Base-by-base conservation (phyloP, 805 yeast species). In the Schwanniomyces occidentalis region DNA sequence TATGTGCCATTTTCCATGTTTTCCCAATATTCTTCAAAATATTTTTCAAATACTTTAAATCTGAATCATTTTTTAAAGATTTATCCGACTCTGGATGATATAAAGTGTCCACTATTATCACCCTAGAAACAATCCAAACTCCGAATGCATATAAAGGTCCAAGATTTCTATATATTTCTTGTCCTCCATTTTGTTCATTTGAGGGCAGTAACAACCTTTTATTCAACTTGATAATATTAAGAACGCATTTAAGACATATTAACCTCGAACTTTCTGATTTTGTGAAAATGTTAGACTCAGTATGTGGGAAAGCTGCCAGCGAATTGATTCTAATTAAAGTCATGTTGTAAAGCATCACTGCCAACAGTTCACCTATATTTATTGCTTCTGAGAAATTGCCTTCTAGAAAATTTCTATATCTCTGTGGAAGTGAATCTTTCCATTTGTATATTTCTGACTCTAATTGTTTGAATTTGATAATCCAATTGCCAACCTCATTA, bases 91-190 rank as follows among this genome's bases (percentile, higher is more conserved):
- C 7, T n/a, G n/a, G n/a, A n/a, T n/a, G n/a, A n/a, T n/a, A n/a
- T n/a, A n/a, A n/a, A n/a, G n/a, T 17, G 9, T 18, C 30, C 8
- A 45, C 52, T 20, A 47, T 30, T 4, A 45, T 20, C 2, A 47
- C 40, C 31, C 52, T 35, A 2, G 44, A 48, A 35, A 43, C 31
- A 3, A 47, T 50, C 52, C 52, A 47, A 8, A 47, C 27, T 5
- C 44, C 27, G 34, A 47, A 47, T 2, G 50, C 45, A 36, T 45
- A 47, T 23, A 43, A 42, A 2, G 52, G 52, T 2, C 52, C 52
- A 21, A 45, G 35, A 4, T 40, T 10, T 24, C 33, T 41, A 24
- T 42, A 41, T 4, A 45, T 40, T 2, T 27, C 10, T n/a, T 31
- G 37, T 7, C 19, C 39, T 10, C 35, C 30, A 5, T 22, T 17